Evolutionary conservation across 306 rosid species (phyloP), one percentile per base, ranked within the genome.

Genomic region (Fragaria ananassa): DNA sequence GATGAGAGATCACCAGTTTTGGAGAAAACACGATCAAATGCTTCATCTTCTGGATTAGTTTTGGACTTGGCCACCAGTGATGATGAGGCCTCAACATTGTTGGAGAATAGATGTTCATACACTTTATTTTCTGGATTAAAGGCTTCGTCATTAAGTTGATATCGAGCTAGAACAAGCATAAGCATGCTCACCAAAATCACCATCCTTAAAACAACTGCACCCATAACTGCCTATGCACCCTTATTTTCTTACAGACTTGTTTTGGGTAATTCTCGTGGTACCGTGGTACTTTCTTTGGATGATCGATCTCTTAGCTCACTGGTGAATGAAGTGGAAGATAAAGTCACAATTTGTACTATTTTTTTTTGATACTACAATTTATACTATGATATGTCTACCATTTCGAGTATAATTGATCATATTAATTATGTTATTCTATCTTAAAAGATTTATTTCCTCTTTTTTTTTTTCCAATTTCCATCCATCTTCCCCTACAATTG

Each of bases 111-210:
- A 42, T 9, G 46, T 6, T 42, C 10, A 42, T 42, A 15, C 4
- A 5, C 54, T 49, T 49, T 6, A 17, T 49, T 49, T 4, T 49
- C n/a, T 4, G 54, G 8, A 17, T 49, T 15, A 49, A 49, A 6
- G 7, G n/a, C n/a, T 5, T 46, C 50, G 4, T 49, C n/a, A 17
- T 5, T 27, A 31, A 9, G 19, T 4, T 25, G 3, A 60, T 60
- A 25, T 71, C 58, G 34, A 71, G 75, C 64, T 10, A 51, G 41
- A 4, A 27, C 64, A 35, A 71, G 6, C 47, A 19, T 45, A 50
- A 71, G n/a, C 75, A 35, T 71, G 47, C 35, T 13, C 64, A 35
- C 41, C 64, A 71, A 71, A 71, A 7, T 6, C 42, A n/a, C 34
- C 0, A 39, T 42, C 47, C 61, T 70, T 14, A 49, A 49, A 29